phyloP scores from a whole-genome alignment of 768 basidiomycete species.

The Leccinum disarticulatum region DNA sequence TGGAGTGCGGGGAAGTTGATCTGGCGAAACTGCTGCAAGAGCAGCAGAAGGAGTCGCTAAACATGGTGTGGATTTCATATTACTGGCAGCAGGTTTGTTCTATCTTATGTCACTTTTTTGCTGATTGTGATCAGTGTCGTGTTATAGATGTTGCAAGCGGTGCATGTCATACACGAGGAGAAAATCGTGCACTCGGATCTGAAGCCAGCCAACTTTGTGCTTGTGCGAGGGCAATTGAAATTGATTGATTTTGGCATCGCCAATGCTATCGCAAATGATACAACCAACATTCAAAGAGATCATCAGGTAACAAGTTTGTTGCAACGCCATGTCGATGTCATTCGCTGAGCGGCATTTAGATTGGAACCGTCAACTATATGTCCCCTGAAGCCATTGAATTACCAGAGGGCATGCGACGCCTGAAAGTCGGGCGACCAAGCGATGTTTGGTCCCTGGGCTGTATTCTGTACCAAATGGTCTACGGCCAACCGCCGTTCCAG shows the following conservation, averaged over 20 bases:
- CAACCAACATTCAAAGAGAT: slow-evolving; percentile 96
- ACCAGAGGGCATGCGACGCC: slow-evolving; percentile 79
- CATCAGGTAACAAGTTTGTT: slow-evolving; percentile 62
- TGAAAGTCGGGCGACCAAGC: slow-evolving; percentile 93
- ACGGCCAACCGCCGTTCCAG: slow-evolving; percentile 91
- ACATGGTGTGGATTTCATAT: slow-evolving; percentile 93
- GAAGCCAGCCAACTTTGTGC: slow-evolving; percentile 97
- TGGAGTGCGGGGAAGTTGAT: slow-evolving; percentile 97
- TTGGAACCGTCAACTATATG: slow-evolving; percentile 99
- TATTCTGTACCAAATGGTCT: slow-evolving; percentile 98
- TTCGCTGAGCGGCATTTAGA: slow-evolving; percentile 42
- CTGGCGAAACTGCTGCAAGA: slow-evolving; percentile 81
- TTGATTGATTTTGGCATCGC: slow-evolving; percentile 99
- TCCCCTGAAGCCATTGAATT: slow-evolving; percentile 95
- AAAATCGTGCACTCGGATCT: slow-evolving; percentile 98
- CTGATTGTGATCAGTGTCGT: neutral
- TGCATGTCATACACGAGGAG: slow-evolving; percentile 97
- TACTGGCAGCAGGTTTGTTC: slow-evolving; percentile 91
- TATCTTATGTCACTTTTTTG: neutral
- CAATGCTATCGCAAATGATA: slow-evolving; percentile 97
- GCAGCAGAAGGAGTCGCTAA: slow-evolving; percentile 78
- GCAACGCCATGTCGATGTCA: neutral
- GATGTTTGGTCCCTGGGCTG: slow-evolving; percentile 99
- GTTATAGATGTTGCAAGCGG: slow-evolving; percentile 91
- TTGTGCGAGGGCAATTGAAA: slow-evolving; percentile 93